Base-by-base conservation (phyloP, 768 basidiomycete species). In the Cantharellus cinnabarinus region DNA sequence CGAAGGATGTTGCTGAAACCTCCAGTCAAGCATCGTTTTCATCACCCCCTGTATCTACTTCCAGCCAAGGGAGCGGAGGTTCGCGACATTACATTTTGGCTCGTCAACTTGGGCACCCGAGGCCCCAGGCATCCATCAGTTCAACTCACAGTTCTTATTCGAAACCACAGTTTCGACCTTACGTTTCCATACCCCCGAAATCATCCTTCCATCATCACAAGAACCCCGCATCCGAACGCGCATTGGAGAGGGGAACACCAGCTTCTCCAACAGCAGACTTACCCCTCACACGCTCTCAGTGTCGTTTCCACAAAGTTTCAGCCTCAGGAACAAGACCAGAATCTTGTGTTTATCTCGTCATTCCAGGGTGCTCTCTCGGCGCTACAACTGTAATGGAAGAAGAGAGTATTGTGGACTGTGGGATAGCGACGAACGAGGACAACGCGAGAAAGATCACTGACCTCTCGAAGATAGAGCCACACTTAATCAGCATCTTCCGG, bases 361-460 rank as follows among this genome's bases (percentile, higher is more conserved):
- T 64, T 34, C 63, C 63, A 3, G 56, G 51, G 14, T 64, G 63
- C 42, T 41, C 63, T 2, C 44, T 64, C 29, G 41, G 57, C 20
- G 52, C 60, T 4, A 51, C 40, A 34, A 62, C 62, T 34, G 63
- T 61, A 15, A 58, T 63, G 50, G 58, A 61, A 51, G 57, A 55
- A 42, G 62, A 56, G 29, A 15, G 53, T 37, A 61, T 64, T 5
- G 60, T 65, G 29, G 63, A 64, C 44, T 60, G 52, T 35, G 63
- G 63, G 14, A 61, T 61, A 39, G 63, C 63, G 37, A 63, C 59
- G 10, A 38, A 50, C 29, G 48, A 41, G 4, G 63, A 64, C 15
- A 63, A 63, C 50, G 48, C 58, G 37, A 44, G 48, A 48, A 63
- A 63, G 41, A 58, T 63, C 39, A 55, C 58, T 5, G 59, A 63